phyloP scores from a whole-genome alignment of 495 filamentous ascomycete species.

The Talaromyces proteolyticus region DNA sequence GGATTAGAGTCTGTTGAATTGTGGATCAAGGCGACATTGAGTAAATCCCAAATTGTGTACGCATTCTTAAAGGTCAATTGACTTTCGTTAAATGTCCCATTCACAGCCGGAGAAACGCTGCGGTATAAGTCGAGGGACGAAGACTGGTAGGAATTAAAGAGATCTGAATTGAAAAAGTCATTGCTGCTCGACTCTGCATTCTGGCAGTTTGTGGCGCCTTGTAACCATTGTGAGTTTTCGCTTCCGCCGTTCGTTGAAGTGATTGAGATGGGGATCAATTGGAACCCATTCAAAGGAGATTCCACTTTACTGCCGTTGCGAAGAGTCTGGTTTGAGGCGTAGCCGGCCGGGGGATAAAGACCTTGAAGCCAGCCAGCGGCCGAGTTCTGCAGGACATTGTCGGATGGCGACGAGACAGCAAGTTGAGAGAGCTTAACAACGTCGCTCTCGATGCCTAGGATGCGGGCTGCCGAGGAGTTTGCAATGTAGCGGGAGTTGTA shows the following conservation, averaged over 20 bases:
- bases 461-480: conserved; percentile 39
- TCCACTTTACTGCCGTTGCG: conserved; percentile 45
- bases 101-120: conserved; percentile 54
- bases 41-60: conserved; percentile 56
- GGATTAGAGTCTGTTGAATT: conserved; percentile 35
- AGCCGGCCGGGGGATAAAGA: conserved; percentile 55
- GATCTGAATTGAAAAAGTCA: conserved; percentile 58
- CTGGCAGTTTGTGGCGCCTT: conserved; percentile 51
- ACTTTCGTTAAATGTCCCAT: conserved; percentile 45
- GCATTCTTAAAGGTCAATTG: conserved; percentile 64
- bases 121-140: conserved; percentile 61
- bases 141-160: conserved; percentile 47
- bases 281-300: conserved; percentile 55
- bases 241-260: conserved; percentile 37
- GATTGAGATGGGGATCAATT: conserved; percentile 48
- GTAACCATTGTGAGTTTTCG: conserved; percentile 53
- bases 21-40: conserved; percentile 50
- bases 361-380: conserved; percentile 55
- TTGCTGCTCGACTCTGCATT: conserved; percentile 63
- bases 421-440: conserved; percentile 55
- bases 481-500: conserved; percentile 58
- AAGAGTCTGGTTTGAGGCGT: conserved; percentile 29
- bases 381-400: conserved; percentile 57
- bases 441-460: conserved; percentile 50
- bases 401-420: conserved; percentile 47